Evolutionary conservation across 2,329 filamentous ascomycete genomes (phyloP).

Genomic region (Nemania abortiva): DNA sequence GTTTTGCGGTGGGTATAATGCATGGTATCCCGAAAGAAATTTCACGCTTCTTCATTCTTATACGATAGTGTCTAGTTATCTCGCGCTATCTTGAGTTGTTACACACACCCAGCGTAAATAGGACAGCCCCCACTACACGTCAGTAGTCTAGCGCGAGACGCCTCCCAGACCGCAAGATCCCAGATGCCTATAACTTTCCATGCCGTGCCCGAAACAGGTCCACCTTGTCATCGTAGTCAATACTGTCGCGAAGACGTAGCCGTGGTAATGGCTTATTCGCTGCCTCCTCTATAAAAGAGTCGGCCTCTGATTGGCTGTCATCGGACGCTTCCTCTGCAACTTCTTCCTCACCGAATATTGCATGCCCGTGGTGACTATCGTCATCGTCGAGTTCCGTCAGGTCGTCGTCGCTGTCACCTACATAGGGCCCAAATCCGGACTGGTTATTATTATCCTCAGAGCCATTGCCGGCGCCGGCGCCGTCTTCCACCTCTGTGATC

Average conservation of each 20-base stretch:
- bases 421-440: slow-evolving; percentile 42
- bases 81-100: too few species aligned
- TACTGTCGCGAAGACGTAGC: slow-evolving; percentile 78
- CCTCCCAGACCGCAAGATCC: slow-evolving; percentile 39
- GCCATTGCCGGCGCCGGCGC: slow-evolving; percentile 47
- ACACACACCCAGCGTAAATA: slow-evolving; percentile 32
- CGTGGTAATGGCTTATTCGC: slow-evolving; percentile 56
- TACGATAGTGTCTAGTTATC: too few species aligned
- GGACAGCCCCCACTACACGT: slow-evolving; percentile 33
- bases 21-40: too few species aligned
- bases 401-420: slow-evolving; percentile 52
- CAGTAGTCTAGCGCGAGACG: slow-evolving; percentile 34
- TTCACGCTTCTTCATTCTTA: too few species aligned
- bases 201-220: slow-evolving; percentile 83
- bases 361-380: slow-evolving; percentile 56
- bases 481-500: slow-evolving; percentile 72
- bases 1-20: too few species aligned
- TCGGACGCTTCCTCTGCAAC: slow-evolving; percentile 60
- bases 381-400: slow-evolving; percentile 57
- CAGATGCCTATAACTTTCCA: slow-evolving; percentile 57
- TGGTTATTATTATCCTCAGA: slow-evolving; percentile 39
- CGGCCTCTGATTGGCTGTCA: slow-evolving; percentile 63
- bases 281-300: slow-evolving; percentile 63
- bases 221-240: slow-evolving; percentile 87
- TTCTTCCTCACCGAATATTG: slow-evolving; percentile 57